phyloP scores from a whole-genome alignment of 1,284 basidiomycete species.

The Sphaerobolus stellatus region DNA sequence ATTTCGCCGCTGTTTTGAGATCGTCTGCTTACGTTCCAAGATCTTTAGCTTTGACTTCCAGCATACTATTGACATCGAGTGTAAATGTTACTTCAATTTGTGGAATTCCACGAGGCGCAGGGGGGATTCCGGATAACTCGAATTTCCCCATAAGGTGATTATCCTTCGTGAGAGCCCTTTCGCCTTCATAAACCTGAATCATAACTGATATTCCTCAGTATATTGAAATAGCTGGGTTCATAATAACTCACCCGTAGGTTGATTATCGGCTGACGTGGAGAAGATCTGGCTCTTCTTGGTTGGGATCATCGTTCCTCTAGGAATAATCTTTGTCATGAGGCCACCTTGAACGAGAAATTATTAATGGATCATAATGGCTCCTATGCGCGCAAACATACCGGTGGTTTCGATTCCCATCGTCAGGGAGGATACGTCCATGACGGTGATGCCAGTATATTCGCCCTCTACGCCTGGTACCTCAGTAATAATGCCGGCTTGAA shows the following conservation, averaged over 20 bases:
- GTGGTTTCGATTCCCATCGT: slow-evolving; percentile 98
- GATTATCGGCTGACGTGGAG: slow-evolving; percentile 95
- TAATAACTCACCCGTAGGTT: slow-evolving; percentile 1
- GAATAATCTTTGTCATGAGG: slow-evolving; percentile 96
- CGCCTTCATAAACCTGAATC: slow-evolving; percentile 93
- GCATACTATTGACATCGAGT: slow-evolving; percentile 91
- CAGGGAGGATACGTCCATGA: slow-evolving; percentile 94
- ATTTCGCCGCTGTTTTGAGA: neutral
- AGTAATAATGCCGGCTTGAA: slow-evolving; percentile 95
- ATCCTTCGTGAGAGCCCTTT: slow-evolving; percentile 94
- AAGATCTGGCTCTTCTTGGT: slow-evolving; percentile 99
- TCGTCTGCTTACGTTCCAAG: slow-evolving; percentile 77
- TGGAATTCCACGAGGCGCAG: slow-evolving; percentile 92
- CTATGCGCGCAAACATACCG: slow-evolving; percentile 41
- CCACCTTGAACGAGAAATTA: slow-evolving; percentile 41
- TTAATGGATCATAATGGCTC: neutral
- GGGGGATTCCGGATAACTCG: slow-evolving; percentile 89
- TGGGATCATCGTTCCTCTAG: slow-evolving; percentile 96
- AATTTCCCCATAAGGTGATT: slow-evolving; percentile 98
- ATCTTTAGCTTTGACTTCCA: slow-evolving; percentile 85
- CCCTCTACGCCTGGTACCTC: slow-evolving; percentile 71
- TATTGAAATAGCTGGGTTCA: neutral
- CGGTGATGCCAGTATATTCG: slow-evolving; percentile 71
- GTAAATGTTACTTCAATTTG: slow-evolving; percentile 95
- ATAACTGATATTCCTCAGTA: slow-evolving; percentile 61